A percentile compares a stretch with the other conserved stretches of the same genome.
Evolutionary conservation across 1,284 basidiomycete genomes (phyloP).

Genomic region (Phylloboletellus chloephorus): DNA sequence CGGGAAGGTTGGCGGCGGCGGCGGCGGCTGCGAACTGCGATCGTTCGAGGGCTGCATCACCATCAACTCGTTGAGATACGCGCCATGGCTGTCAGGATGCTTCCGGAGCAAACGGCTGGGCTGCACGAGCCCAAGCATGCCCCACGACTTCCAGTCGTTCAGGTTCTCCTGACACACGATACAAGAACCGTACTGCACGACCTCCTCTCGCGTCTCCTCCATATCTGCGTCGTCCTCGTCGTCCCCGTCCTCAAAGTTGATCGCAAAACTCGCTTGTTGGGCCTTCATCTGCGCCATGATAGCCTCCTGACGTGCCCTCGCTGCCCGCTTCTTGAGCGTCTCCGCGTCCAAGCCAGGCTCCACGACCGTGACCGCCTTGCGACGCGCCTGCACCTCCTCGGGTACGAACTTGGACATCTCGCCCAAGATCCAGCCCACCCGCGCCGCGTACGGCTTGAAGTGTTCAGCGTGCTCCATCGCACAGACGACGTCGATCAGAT

Average conservation of each 20-base stretch:
- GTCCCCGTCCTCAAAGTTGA: conserved; percentile 63
- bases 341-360: conserved; percentile 48
- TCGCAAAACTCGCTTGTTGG: conserved; percentile 80
- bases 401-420: conserved; percentile 52
- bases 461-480: conserved; percentile 68
- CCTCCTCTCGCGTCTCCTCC: conserved; percentile 41
- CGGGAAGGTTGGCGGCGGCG: conserved; percentile 43
- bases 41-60: conserved; percentile 66
- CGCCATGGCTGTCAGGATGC: conserved; percentile 67
- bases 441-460: conserved; percentile 65
- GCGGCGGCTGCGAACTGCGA: conserved; percentile 31
- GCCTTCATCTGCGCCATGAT: conserved; percentile 93
- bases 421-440: conserved; percentile 71
- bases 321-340: conserved; percentile 71
- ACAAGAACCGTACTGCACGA: conserved; percentile 80
- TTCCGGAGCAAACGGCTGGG: conserved; percentile 81
- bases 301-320: conserved; percentile 79
- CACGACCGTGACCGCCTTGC: conserved; percentile 38
- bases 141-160: conserved; percentile 70
- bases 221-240: conserved; percentile 55
- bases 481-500: conserved; percentile 70
- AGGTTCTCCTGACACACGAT: conserved; percentile 98
- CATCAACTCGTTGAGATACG: conserved; percentile 74
- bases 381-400: conserved; percentile 49
- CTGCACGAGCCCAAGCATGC: conserved; percentile 86